phyloP scores from a whole-genome alignment of 768 basidiomycete genomes.

The Trichaptum fuscoviolaceum region DNA sequence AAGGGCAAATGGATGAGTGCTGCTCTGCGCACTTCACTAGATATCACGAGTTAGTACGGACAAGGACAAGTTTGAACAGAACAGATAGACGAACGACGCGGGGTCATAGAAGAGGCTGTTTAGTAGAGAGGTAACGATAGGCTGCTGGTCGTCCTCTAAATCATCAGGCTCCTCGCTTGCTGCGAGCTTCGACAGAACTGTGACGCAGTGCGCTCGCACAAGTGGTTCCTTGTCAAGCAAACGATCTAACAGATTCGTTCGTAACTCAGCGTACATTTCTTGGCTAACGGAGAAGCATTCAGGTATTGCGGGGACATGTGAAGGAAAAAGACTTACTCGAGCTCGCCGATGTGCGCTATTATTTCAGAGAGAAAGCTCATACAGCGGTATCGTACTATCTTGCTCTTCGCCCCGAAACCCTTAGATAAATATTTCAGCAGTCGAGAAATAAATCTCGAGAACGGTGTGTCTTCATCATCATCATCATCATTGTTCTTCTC shows the following conservation, averaged over 20 bases:
- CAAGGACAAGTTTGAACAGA: not conserved
- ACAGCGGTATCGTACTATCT: constrained; percentile 42
- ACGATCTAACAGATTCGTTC: constrained; percentile 34
- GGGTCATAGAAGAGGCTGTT: constrained; percentile 38
- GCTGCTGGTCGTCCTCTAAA: constrained; percentile 23
- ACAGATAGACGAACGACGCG: constrained; percentile 31
- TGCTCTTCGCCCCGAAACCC: constrained; percentile 48
- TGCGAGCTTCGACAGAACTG: constrained; percentile 39
- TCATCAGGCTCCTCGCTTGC: constrained; percentile 32
- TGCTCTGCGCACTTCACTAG: constrained; percentile 46
- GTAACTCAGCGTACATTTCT: constrained; percentile 36
- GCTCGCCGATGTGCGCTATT: constrained; percentile 40
- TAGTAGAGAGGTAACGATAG: constrained; percentile 29
- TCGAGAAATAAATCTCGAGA: constrained; percentile 52
- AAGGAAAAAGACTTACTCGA: constrained; percentile 35
- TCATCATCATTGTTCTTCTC: constrained; percentile 29
- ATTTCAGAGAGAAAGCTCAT: constrained; percentile 40
- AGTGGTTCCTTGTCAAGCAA: constrained; percentile 41
- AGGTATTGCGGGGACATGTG: not conserved
- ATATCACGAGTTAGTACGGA: not conserved
- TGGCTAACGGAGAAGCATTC: constrained; percentile 27
- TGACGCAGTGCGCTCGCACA: constrained; percentile 41
- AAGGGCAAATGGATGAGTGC: constrained; percentile 40
- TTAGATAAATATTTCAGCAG: constrained; percentile 38
- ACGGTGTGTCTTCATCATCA: constrained; percentile 59